phyloP scores from a whole-genome alignment of 1,284 basidiomycete species.

The Cutaneotrichosporon curvatum region DNA sequence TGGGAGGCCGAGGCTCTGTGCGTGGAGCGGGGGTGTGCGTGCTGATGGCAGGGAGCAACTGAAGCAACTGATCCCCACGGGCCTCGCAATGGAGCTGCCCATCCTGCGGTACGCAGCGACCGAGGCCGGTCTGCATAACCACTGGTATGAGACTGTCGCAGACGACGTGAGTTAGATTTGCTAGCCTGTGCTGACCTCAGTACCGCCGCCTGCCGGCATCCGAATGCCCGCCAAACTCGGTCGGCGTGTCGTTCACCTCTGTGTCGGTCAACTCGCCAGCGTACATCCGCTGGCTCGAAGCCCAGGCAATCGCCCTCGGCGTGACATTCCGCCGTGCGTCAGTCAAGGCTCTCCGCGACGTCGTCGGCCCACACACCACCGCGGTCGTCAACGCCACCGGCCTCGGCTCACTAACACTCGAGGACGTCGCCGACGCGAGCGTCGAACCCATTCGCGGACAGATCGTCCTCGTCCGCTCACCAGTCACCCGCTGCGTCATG shows the following conservation, averaged over 20 bases:
- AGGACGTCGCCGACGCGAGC: slow-evolving; percentile 11
- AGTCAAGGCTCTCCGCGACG: slow-evolving; percentile 8
- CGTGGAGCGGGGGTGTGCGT: slow-evolving; percentile 25
- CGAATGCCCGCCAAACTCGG: slow-evolving; percentile 16
- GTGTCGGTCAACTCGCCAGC: slow-evolving; percentile 18
- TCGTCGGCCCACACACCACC: not conserved
- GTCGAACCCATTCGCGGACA: slow-evolving; percentile 20
- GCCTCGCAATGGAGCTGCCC: slow-evolving; percentile 19
- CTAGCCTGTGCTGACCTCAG: slow-evolving; percentile 5
- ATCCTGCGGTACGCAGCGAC: slow-evolving; percentile 16
- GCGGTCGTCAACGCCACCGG: slow-evolving; percentile 15
- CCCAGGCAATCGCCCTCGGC: slow-evolving; percentile 13
- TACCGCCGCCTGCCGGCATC: slow-evolving; percentile 10
- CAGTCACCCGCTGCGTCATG: slow-evolving; percentile 18
- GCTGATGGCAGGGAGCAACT: slow-evolving; percentile 12
- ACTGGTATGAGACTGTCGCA: slow-evolving; percentile 17
- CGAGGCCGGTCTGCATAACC: slow-evolving; percentile 17
- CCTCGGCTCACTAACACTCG: slow-evolving; percentile 9
- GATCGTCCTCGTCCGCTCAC: slow-evolving; percentile 16
- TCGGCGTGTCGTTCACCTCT: slow-evolving; percentile 17
- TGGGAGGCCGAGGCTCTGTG: slow-evolving; percentile 21
- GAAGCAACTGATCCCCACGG: slow-evolving; percentile 15
- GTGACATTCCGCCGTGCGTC: slow-evolving; percentile 9
- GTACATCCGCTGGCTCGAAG: slow-evolving; percentile 18
- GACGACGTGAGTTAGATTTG: slow-evolving; percentile 5